Evolutionary conservation across 179 eudicot species (phyloP).

Genomic region (Amaranthus tricolor): DNA sequence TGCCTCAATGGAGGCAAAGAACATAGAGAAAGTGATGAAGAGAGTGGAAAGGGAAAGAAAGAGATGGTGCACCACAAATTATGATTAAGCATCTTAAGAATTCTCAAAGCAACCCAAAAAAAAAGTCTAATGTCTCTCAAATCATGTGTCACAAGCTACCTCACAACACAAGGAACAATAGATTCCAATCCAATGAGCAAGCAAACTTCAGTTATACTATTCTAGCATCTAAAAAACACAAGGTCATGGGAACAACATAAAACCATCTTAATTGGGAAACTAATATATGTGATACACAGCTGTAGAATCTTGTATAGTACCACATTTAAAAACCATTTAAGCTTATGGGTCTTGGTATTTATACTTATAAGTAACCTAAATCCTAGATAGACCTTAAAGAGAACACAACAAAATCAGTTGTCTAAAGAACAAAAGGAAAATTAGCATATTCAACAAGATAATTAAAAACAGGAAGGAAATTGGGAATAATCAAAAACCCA

Average conservation of each 20-base stretch:
- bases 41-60: neutral
- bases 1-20: slow-evolving; percentile 22
- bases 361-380: slow-evolving; percentile 17
- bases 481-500: neutral
- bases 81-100: slow-evolving; percentile 14
- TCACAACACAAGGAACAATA: slow-evolving; percentile 52
- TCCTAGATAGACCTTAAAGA: neutral
- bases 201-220: slow-evolving; percentile 30
- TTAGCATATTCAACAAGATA: neutral
- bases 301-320: slow-evolving; percentile 25
- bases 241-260: slow-evolving; percentile 16
- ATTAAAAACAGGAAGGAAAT: neutral
- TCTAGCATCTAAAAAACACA: slow-evolving; percentile 12
- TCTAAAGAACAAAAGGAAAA: neutral
- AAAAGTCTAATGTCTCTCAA: slow-evolving; percentile 25
- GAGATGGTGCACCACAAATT: neutral
- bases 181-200: slow-evolving; percentile 54
- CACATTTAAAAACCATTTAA: slow-evolving; percentile 9
- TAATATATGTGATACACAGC: slow-evolving; percentile 9
- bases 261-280: neutral
- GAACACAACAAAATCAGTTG: slow-evolving; percentile 6
- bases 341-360: neutral
- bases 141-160: slow-evolving; percentile 37
- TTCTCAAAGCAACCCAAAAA: slow-evolving; percentile 18
- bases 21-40: neutral